These are phyloP conservation scores for Tricholomella constricta DNA, from an alignment of 768 basidiomycete genomes.

Conservation along the genomic window DNA sequence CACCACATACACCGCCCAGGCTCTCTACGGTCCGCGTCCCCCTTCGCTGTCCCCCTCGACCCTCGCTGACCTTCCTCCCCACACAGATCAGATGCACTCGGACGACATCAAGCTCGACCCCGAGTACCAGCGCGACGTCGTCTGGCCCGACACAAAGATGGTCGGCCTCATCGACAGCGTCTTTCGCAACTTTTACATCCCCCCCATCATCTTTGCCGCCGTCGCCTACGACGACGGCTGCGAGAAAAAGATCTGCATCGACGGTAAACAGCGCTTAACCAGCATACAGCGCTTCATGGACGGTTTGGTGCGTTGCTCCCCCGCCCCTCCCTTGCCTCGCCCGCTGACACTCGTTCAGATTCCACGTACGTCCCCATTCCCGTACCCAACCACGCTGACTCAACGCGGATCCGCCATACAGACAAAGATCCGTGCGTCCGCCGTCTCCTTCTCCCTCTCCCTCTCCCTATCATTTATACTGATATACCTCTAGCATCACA, in stretches of 20 bases:
- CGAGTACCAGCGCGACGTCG: slow-evolving; percentile 81
- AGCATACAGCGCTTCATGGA: slow-evolving; percentile 41
- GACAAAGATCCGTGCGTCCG: slow-evolving; percentile 20
- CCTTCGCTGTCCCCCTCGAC: too few species aligned
- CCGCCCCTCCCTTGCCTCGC: not conserved
- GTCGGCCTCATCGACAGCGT: slow-evolving; percentile 76
- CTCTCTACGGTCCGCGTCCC: slow-evolving; percentile 53
- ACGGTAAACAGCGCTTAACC: slow-evolving; percentile 66
- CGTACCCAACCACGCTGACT: slow-evolving; percentile 36
- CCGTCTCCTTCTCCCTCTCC: not conserved
- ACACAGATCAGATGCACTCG: slow-evolving; percentile 63
- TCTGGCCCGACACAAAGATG: slow-evolving; percentile 80
- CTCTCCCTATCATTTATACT: not conserved
- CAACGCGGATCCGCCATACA: slow-evolving; percentile 17
- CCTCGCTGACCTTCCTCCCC: not conserved
- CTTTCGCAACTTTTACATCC: slow-evolving; percentile 77
- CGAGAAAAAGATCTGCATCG: slow-evolving; percentile 49
- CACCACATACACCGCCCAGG: slow-evolving; percentile 64
- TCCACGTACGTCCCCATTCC: slow-evolving; percentile 14
- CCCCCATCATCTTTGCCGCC: slow-evolving; percentile 72
- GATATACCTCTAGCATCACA: slow-evolving; percentile 20
- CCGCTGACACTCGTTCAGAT: slow-evolving; percentile 2
- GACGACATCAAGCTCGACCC: slow-evolving; percentile 71
- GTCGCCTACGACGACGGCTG: slow-evolving; percentile 58
- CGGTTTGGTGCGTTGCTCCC: slow-evolving; percentile 14